Evolutionary conservation across 306 rosid species (phyloP).

Genomic region (Quercus robur): DNA sequence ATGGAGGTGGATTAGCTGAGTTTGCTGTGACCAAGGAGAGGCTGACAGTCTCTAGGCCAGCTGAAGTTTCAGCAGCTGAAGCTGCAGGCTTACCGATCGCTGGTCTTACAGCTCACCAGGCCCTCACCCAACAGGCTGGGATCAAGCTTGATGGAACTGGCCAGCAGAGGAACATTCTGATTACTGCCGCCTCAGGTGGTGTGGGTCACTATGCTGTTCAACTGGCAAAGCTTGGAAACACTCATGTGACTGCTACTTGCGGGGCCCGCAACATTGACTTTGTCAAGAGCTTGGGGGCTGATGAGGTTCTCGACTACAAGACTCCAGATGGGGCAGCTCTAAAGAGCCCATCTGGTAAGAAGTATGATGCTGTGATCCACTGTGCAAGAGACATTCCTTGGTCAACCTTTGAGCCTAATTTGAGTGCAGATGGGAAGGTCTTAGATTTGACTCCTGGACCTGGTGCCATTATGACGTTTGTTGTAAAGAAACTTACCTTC

Average conservation of each 20-base stretch:
- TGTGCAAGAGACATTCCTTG: constrained; percentile 60
- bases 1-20: constrained; percentile 71
- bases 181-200: constrained; percentile 73
- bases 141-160: constrained; percentile 63
- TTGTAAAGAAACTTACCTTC: constrained; percentile 45
- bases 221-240: constrained; percentile 60
- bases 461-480: constrained; percentile 23
- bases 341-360: constrained; percentile 58
- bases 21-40: constrained; percentile 44
- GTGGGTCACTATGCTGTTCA: constrained; percentile 66
- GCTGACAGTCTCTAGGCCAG: constrained; percentile 45
- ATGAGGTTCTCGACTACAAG: constrained; percentile 74
- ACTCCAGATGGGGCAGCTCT: constrained; percentile 60
- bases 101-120: constrained; percentile 66
- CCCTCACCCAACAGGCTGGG: constrained; percentile 53
- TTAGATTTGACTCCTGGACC: constrained; percentile 49
- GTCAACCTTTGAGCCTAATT: constrained; percentile 54
- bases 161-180: constrained; percentile 42
- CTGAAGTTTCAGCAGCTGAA: constrained; percentile 60
- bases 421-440: constrained; percentile 47
- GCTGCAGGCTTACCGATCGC: constrained; percentile 59
- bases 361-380: constrained; percentile 57
- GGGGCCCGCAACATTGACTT: constrained; percentile 64
- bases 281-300: constrained; percentile 64
- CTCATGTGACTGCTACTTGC: constrained; percentile 66